Conservation (phyloP, 768 basidiomycete genomes). For the Flagelloscypha sp. region DNA sequence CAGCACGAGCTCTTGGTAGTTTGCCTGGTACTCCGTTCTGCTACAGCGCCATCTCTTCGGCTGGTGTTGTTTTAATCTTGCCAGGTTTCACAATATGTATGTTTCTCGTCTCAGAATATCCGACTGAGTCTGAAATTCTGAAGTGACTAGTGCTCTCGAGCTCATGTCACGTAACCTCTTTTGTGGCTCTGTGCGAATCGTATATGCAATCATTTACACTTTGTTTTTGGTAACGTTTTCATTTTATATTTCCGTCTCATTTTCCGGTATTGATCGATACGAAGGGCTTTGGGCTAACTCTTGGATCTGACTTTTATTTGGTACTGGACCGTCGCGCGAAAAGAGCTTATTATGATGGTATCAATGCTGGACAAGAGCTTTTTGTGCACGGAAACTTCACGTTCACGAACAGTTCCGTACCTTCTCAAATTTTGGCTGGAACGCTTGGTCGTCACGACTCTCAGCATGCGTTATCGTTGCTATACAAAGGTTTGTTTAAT, state of each 20-base stretch:
- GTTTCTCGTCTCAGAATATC: conserved; percentile 17
- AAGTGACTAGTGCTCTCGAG: conserved; percentile 74
- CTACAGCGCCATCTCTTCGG: conserved; percentile 84
- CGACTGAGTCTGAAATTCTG: conserved; percentile 3
- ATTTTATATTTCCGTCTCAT: background rate
- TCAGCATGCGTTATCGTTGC: no score
- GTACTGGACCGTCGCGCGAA: conserved; percentile 56
- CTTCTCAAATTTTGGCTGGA: conserved; percentile 28
- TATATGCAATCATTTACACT: conserved; percentile 82
- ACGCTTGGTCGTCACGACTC: conserved; percentile 39
- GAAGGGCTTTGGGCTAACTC: conserved; percentile 77
- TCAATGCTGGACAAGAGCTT: no score
- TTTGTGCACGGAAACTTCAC: conserved; percentile 51
- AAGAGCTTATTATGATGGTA: conserved; percentile 21
- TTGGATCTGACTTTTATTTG: conserved; percentile 76
- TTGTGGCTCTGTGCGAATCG: conserved; percentile 75
- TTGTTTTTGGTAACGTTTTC: conserved; percentile 53
- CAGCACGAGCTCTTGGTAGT: conserved; percentile 70
- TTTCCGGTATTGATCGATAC: no score
- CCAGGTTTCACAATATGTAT: conserved; percentile 79
- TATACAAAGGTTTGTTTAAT: conserved; percentile 16
- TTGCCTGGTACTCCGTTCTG: conserved; percentile 74
- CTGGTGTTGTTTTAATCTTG: conserved; percentile 84
- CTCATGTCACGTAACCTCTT: conserved; percentile 75
- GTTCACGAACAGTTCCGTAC: conserved; percentile 36